Evolutionary conservation across 371 early-diverging fungal genomes (phyloP).

Genomic region (Nematocida displodere): DNA sequence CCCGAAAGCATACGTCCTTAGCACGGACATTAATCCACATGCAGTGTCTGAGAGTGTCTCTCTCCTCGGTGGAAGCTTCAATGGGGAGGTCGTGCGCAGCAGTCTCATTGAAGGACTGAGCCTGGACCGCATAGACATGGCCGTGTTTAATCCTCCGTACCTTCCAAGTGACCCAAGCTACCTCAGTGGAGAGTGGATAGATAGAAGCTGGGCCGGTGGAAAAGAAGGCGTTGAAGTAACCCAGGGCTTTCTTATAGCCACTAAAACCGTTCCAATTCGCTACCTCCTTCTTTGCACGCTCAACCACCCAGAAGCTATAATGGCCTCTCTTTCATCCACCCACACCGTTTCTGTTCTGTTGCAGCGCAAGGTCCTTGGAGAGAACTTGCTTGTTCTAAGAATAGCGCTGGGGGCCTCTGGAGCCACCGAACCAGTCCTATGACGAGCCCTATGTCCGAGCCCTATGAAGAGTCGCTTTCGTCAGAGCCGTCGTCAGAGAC

Average conservation of each 20-base stretch:
- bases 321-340: neutral
- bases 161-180: constrained; percentile 12
- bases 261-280: constrained; percentile 3
- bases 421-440: too few species aligned
- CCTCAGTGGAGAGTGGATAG: constrained; percentile 30
- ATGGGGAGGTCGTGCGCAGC: constrained; percentile 1
- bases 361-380: constrained; percentile 12
- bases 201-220: constrained; percentile 47
- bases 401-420: too few species aligned
- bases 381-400: constrained; percentile 11
- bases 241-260: constrained; percentile 11
- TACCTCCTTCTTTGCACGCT: constrained; percentile 32
- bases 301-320: neutral
- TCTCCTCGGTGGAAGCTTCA: neutral
- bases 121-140: constrained; percentile 10
- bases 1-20: constrained; percentile 20
- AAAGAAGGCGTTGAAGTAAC: constrained; percentile 33
- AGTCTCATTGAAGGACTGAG: constrained; percentile 24
- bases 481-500: constrained; percentile 13
- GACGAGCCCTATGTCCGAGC: neutral
- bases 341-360: neutral
- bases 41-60: neutral
- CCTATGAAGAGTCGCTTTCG: neutral
- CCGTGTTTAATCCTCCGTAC: constrained; percentile 50
- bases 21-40: constrained; percentile 47